Evolutionary conservation across 2,329 filamentous ascomycete genomes (phyloP), one percentile per base, ranked within the genome.

Genomic region (Seiridium unicorne): DNA sequence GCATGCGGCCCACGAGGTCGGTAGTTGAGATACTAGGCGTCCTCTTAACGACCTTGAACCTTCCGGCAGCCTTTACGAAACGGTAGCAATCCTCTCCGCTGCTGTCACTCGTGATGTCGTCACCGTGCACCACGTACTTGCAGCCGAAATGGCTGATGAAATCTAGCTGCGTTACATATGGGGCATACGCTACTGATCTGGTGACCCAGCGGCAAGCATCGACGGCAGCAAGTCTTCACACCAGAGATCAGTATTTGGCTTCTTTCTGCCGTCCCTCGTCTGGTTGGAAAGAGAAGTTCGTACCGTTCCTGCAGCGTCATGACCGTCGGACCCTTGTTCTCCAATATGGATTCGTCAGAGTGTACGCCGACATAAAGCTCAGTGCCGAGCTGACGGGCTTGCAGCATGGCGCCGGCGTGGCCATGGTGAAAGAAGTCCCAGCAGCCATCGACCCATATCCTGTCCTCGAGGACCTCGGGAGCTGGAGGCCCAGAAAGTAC

Each of bases 351-450:
- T 76, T 97, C 92, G 74, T 99, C 95, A 3, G 92, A 96, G 79
- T 99, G 95, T 57, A 99, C 89, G 61, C 95, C 95, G 42, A 97
- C 93, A 66, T 92, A 89, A 54, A 99, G 87, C 78, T 96, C 92
- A 65, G 85, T 87, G 66, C 95, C 95, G 26, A 98, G 85, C 75
- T 93, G 93, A 64, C 95, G 91, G 55, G 95, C 95, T 77, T 99
- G 95, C 54, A 99, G 87, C 84, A 98, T 96, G 65, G 95, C 95
- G 62, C 95, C 95, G 4, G 95, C 95, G 80, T 99, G 95, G 69
- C 95, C 95, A 74, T 98, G 95, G 75, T 99, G 95, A 78, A 93
- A 96, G 78, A 99, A 99, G 80, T 99, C 95, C 79, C 97, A 99
- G 82, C 95, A 99, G 64, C 95, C 95, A 74, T 99, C 95, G 34